phyloP scores from a whole-genome alignment of 202 grass and related monocot species.

The Thinopyrum obtusiflorum region DNA sequence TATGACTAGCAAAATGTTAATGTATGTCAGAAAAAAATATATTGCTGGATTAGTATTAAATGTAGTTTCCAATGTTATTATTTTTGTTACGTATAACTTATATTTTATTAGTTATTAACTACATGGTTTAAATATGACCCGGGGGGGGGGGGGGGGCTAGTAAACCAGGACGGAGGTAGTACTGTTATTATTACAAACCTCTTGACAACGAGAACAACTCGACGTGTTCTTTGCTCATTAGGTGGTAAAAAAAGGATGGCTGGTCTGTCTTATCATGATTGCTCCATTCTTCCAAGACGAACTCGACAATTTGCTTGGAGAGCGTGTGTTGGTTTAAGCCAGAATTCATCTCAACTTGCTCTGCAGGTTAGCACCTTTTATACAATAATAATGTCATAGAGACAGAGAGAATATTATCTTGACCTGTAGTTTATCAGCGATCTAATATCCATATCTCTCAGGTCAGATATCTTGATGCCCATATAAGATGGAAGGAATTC shows the following conservation, averaged over 20 bases:
- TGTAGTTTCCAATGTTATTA: background rate
- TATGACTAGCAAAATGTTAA: too few relatives aligned
- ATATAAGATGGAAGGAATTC: slow-evolving; percentile 96
- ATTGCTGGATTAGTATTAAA: too few relatives aligned
- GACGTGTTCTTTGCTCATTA: slow-evolving; percentile 38
- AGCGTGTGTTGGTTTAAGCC: slow-evolving; percentile 67
- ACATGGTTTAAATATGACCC: too few relatives aligned
- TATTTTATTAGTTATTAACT: background rate
- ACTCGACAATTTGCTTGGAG: slow-evolving; percentile 85
- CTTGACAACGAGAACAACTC: slow-evolving; percentile 23
- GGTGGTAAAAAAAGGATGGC: slow-evolving; percentile 75
- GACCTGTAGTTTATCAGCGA: slow-evolving; percentile 20
- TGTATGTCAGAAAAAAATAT: too few relatives aligned
- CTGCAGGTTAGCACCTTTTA: slow-evolving; percentile 63
- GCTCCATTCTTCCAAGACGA: slow-evolving; percentile 67
- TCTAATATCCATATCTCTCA: slow-evolving; percentile 46
- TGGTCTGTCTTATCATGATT: slow-evolving; percentile 77
- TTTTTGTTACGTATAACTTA: background rate
- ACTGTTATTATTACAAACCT: background rate
- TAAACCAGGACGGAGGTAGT: too few relatives aligned
- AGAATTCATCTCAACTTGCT: slow-evolving; percentile 86
- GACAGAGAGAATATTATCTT: background rate
- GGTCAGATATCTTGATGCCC: slow-evolving; percentile 92
- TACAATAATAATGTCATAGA: slow-evolving; percentile 15
- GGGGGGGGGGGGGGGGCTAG: too few relatives aligned